Base-by-base conservation (phyloP, 495 filamentous ascomycete species). In the Penicillium paxilli region DNA sequence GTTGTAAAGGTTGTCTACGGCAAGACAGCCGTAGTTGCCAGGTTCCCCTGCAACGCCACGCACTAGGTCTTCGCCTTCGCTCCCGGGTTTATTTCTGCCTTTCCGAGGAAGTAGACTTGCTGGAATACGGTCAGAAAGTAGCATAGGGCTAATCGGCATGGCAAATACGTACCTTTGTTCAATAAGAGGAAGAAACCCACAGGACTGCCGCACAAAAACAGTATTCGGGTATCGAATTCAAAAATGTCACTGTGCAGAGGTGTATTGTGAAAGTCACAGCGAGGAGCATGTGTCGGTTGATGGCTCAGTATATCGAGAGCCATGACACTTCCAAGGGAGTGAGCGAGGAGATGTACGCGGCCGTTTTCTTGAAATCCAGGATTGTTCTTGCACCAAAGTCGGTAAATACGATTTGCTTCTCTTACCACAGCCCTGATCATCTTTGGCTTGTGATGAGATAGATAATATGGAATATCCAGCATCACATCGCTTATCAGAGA, bases 1-100 rank as follows among this genome's bases (percentile, higher is more conserved):
- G 66, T 98, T 98, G 79, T 97, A 98, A 41, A 98, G 80, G 66
- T 98, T 98, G 62, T 96, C 91, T 8, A 96, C 90, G 5, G 92
- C 90, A 32, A 97, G 72, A 69, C 93, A 98, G 23, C 94, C 94
- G 66, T 91, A 96, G 11, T 73, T 82, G 44, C 88, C 92, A 12
- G 78, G 75, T 41, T 92, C 84, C 6, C 89, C 92, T 32, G 86
- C 85, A 37, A 97, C 79, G 22, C 85, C 81, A 35, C 74, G 79
- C 33, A 83, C 79, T 7, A 74, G 67, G 49, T 86, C 81, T 52
- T 92, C 86, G 30, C 74, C 75, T 57, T 91, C 85, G 17, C 83
- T 83, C 19, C 84, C 87, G 4, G 87, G 84, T 67, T 96, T 96
- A 17, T 84, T 69, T 47, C 86, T 79, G 20, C 87, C 90, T 53